Evolutionary conservation across 1,284 basidiomycete species (phyloP).

Genomic region (Pholiota adiposa): DNA sequence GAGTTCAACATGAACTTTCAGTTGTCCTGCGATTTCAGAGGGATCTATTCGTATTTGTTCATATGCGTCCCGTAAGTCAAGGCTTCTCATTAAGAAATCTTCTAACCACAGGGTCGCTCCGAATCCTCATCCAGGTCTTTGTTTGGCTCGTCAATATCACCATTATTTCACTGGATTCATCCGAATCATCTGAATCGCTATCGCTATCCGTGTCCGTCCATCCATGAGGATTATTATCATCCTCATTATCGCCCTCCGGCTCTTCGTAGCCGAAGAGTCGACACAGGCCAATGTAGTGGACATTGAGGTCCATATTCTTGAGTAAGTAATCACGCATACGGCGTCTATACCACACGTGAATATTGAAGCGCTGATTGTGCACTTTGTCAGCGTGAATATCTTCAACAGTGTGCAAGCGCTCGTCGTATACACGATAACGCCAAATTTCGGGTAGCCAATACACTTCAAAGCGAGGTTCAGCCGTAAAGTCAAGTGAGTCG

Average conservation of each 20-base stretch:
- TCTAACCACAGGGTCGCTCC: too few relatives aligned
- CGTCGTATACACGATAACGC: not conserved
- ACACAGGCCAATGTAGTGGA: not conserved
- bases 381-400: not conserved
- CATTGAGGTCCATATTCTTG: not conserved
- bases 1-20: too few relatives aligned
- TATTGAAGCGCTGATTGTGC: not conserved
- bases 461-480: not conserved
- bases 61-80: too few relatives aligned
- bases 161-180: too few relatives aligned
- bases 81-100: too few relatives aligned
- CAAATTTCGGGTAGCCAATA: not conserved
- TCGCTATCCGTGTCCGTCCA: not conserved
- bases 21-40: too few relatives aligned
- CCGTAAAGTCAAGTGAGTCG: not conserved
- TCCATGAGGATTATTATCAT: not conserved
- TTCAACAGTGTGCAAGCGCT: not conserved
- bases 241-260: not conserved
- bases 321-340: not conserved
- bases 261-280: not conserved
- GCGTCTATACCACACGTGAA: not conserved
- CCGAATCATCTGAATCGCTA: not conserved
- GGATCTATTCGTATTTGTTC: too few relatives aligned
- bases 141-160: too few relatives aligned
- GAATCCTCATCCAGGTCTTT: too few relatives aligned